phyloP scores from a whole-genome alignment of 2,329 filamentous ascomycete genomes.

The Parastagonospora avenae region DNA sequence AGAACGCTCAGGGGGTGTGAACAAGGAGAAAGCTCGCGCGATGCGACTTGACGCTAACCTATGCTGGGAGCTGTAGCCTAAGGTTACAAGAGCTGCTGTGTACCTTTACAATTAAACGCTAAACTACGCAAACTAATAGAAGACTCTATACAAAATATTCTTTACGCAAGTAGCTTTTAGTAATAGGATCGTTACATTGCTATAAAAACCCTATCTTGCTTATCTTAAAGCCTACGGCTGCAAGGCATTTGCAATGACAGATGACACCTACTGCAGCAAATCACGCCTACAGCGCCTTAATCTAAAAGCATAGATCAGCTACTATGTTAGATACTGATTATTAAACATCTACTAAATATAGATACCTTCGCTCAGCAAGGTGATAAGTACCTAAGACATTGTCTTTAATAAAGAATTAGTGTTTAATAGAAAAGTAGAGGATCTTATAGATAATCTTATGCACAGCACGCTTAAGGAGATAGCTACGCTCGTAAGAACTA shows the following conservation, averaged over 20 bases:
- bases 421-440: slow-evolving; percentile 3
- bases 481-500: no score
- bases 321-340: slow-evolving; percentile 8
- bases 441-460: no score
- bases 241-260: slow-evolving; percentile 10
- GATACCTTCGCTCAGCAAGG: no score
- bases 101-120: slow-evolving; percentile 11
- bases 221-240: slow-evolving; percentile 12
- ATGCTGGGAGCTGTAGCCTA: slow-evolving; percentile 3
- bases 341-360: slow-evolving; percentile 6
- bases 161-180: no score
- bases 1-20: no score
- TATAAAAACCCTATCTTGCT: no score
- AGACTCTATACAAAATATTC: no score
- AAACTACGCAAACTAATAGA: slow-evolving; percentile 12
- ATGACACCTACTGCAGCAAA: slow-evolving; percentile 4
- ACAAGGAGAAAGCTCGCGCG: no score
- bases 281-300: slow-evolving; percentile 7
- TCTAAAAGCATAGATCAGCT: slow-evolving; percentile 7
- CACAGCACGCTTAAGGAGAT: slow-evolving; percentile 10
- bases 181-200: no score
- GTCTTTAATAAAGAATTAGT: background rate
- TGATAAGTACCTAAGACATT: slow-evolving; percentile 6
- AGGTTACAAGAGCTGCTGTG: slow-evolving; percentile 4
- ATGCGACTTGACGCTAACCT: no score